Conservation (phyloP, 805 yeast species). For the Pichia cephalocereana region DNA sequence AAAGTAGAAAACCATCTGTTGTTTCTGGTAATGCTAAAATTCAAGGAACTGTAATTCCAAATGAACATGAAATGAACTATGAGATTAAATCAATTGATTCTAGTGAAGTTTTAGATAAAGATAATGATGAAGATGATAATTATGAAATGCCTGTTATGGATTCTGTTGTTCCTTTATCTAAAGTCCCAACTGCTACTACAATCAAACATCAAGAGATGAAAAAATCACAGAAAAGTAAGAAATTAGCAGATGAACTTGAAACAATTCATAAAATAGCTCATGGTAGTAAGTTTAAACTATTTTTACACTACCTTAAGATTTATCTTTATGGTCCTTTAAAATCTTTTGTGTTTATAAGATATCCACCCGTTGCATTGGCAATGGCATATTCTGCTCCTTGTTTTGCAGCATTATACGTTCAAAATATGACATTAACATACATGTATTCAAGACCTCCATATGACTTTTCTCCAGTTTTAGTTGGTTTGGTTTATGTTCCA, state of each 20-base stretch:
- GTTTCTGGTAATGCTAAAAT: neutral
- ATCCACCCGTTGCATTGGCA: conserved; percentile 68
- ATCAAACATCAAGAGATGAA: conserved; percentile 8
- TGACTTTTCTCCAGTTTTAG: conserved; percentile 51
- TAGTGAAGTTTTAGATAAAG: neutral
- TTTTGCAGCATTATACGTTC: conserved; percentile 60
- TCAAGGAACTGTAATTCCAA: neutral
- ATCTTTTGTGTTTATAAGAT: conserved; percentile 48
- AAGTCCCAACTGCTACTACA: conserved; percentile 22
- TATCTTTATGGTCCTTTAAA: conserved; percentile 51
- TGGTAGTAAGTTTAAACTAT: conserved; percentile 12
- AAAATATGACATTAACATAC: conserved; percentile 65
- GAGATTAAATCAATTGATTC: neutral
- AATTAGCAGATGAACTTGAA: conserved; percentile 12
- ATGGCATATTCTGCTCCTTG: conserved; percentile 61
- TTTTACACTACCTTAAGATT: conserved; percentile 31
- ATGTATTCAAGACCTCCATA: conserved; percentile 59
- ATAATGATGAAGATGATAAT: conserved; percentile 11
- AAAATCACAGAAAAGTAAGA: conserved; percentile 14
- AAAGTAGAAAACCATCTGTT: neutral
- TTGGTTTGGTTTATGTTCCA: conserved; percentile 75
- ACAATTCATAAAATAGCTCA: conserved; percentile 14
- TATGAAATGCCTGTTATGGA: conserved; percentile 30
- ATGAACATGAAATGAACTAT: neutral
- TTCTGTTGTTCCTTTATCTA: conserved; percentile 24